Conservation (phyloP, 106 monocot genomes). For the Dendrobium officinale region DNA sequence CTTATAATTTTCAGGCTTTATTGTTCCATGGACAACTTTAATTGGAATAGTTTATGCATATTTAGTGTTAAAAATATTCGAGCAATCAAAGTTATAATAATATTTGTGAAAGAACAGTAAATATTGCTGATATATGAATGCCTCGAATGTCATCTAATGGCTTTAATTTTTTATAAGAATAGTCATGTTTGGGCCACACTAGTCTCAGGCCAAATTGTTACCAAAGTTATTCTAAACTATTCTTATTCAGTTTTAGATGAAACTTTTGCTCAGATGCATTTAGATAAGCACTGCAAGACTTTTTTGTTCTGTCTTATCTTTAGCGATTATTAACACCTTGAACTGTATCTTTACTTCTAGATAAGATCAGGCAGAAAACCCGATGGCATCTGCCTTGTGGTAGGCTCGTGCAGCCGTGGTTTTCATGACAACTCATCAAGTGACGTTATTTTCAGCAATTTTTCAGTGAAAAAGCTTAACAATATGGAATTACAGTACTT, state of each 20-base stretch:
- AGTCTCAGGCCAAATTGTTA: not conserved
- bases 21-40: too few relatives aligned
- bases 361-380: constrained; percentile 76
- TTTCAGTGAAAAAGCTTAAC: constrained; percentile 40
- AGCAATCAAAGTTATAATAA: too few relatives aligned
- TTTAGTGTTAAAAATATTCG: not conserved
- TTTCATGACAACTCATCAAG: constrained; percentile 66
- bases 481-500: constrained; percentile 64
- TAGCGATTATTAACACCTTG: not conserved
- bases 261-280: too few relatives aligned
- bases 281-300: not conserved
- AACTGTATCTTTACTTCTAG: constrained; percentile 28
- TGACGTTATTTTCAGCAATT: constrained; percentile 84
- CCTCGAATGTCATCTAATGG: too few relatives aligned
- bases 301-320: not conserved
- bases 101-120: too few relatives aligned
- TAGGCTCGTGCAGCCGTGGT: constrained; percentile 77
- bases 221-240: not conserved
- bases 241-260: not conserved
- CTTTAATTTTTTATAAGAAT: too few relatives aligned
- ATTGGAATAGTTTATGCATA: not conserved
- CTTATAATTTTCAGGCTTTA: too few relatives aligned
- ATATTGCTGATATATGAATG: too few relatives aligned
- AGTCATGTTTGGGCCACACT: not conserved
- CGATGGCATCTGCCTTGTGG: constrained; percentile 95